These are phyloP conservation scores for Fusarium coicis DNA, from an alignment of 2,329 filamentous ascomycete species.

Conservation along the genomic window DNA sequence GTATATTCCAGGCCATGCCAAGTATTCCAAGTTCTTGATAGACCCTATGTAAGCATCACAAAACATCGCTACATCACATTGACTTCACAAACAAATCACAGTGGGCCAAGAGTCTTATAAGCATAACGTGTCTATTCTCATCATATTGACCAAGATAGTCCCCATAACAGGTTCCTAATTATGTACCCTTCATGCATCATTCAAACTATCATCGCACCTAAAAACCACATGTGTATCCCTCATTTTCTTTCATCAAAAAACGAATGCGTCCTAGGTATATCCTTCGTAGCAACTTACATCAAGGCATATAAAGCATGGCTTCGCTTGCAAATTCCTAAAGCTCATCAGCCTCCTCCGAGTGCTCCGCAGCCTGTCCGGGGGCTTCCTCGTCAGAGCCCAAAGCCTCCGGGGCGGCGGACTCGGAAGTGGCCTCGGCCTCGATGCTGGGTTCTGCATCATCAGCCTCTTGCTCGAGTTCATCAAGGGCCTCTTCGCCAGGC, in stretches of 20 bases:
- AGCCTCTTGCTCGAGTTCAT: neutral
- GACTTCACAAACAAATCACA: neutral
- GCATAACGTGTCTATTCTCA: constrained; percentile 35
- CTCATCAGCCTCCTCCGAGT: constrained; percentile 17
- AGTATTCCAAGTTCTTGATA: neutral
- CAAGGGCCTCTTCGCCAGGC: neutral
- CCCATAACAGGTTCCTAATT: constrained; percentile 29
- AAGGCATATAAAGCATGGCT: constrained; percentile 36
- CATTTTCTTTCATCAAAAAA: constrained; percentile 41
- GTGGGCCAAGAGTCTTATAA: neutral
- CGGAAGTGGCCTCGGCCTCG: constrained; percentile 2
- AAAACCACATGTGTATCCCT: constrained; percentile 24
- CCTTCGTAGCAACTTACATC: constrained; percentile 43
- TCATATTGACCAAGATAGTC: constrained; percentile 19
- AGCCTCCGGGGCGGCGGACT: constrained; percentile 1
- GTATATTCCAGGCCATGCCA: constrained; percentile 10
- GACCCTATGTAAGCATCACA: neutral
- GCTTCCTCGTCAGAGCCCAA: neutral
- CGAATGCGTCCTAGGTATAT: constrained; percentile 43
- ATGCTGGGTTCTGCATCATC: neutral
- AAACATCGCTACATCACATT: constrained; percentile 5
- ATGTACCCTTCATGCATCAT: constrained; percentile 40
- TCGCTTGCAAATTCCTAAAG: constrained; percentile 29
- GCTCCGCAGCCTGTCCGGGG: neutral
- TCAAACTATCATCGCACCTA: constrained; percentile 33